phyloP scores from a whole-genome alignment of 2,329 filamentous ascomycete genomes.

The Beauveria caledonica region DNA sequence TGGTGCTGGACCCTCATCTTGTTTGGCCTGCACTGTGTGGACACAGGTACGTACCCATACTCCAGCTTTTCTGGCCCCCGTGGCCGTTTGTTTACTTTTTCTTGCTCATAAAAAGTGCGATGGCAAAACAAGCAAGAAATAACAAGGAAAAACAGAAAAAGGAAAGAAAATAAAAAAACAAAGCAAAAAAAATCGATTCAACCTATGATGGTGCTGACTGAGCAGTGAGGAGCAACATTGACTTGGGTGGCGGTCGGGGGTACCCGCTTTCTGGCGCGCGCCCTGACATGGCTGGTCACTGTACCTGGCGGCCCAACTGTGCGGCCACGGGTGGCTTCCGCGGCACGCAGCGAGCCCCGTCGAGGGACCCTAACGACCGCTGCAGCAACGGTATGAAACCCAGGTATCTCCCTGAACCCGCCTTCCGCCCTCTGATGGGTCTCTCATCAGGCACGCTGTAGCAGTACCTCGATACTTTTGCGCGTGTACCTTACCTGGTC shows the following conservation, averaged over 20 bases:
- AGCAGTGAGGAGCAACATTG: not conserved
- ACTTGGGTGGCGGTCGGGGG: not conserved
- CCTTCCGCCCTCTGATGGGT: not conserved
- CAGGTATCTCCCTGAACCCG: not conserved
- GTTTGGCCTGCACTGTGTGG: not conserved
- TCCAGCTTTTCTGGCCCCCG: not conserved
- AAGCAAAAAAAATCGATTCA: not conserved
- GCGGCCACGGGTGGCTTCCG: conserved; percentile 8
- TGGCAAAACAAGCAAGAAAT: not conserved
- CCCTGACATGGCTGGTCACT: conserved; percentile 3
- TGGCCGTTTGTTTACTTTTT: not conserved
- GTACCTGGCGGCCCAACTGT: conserved; percentile 10
- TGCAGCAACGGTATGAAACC: not conserved
- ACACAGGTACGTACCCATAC: no score
- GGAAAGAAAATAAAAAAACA: no score
- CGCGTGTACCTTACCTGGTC: not conserved
- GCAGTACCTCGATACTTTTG: not conserved
- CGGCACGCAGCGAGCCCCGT: not conserved
- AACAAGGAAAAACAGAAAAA: no score
- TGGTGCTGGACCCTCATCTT: not conserved
- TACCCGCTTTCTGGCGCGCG: conserved; percentile 5
- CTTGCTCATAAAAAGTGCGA: not conserved
- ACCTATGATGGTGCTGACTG: not conserved
- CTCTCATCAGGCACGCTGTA: conserved; percentile 5
- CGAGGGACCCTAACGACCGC: not conserved